These are phyloP conservation scores for Curvularia hawaiiensis DNA, from an alignment of 2,329 filamentous ascomycete genomes.

Conservation along the genomic window DNA sequence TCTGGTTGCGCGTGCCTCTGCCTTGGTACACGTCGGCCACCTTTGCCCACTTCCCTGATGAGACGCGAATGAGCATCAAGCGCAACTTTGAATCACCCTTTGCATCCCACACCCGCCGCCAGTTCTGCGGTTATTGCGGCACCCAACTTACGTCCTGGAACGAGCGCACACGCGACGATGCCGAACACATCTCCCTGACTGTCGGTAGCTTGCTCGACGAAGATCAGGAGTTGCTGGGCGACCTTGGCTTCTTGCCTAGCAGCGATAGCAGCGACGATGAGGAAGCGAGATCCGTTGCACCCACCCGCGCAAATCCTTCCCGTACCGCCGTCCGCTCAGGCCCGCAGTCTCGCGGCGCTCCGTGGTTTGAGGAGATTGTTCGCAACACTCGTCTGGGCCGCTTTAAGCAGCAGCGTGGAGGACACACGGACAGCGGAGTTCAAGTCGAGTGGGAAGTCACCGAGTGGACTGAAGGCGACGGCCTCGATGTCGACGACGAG, in stretches of 20 bases:
- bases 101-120: slow-evolving; percentile 64
- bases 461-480: slow-evolving; percentile 61
- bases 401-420: slow-evolving; percentile 65
- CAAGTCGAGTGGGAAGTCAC: slow-evolving; percentile 83
- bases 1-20: slow-evolving; percentile 83
- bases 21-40: slow-evolving; percentile 80
- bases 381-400: slow-evolving; percentile 75
- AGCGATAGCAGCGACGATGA: slow-evolving; percentile 38
- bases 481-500: slow-evolving; percentile 48
- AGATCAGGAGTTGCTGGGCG: slow-evolving; percentile 74
- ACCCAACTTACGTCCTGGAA: slow-evolving; percentile 85
- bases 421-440: slow-evolving; percentile 67
- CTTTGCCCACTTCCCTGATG: slow-evolving; percentile 77
- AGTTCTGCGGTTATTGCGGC: slow-evolving; percentile 92
- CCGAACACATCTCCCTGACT: slow-evolving; percentile 79
- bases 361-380: slow-evolving; percentile 86
- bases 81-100: slow-evolving; percentile 51
- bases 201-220: slow-evolving; percentile 76
- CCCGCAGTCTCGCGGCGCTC: slow-evolving; percentile 61
- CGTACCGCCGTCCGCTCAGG: slow-evolving; percentile 26
- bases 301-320: slow-evolving; percentile 16
- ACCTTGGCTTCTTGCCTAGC: slow-evolving; percentile 71
- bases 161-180: slow-evolving; percentile 71
- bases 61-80: slow-evolving; percentile 57
- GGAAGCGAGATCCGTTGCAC: slow-evolving; percentile 27